A percentile compares a stretch with the other conserved stretches of the same genome.
phyloP scores from a whole-genome alignment of 805 yeast species.

The Wickerhamomyces subpelliculosus region DNA sequence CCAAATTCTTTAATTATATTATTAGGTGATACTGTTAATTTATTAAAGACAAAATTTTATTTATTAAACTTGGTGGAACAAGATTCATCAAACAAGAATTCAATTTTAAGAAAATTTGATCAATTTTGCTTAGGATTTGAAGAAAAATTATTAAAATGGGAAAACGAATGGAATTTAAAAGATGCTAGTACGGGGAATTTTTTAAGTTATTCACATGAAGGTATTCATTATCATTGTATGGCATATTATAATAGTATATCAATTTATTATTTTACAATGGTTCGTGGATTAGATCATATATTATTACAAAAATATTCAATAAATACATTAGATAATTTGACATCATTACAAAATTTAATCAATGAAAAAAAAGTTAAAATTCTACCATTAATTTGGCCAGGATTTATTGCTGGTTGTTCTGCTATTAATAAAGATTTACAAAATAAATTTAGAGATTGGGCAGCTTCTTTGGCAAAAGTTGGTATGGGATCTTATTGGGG shows the following conservation, averaged over 20 bases:
- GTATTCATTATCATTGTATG: conserved; percentile 71
- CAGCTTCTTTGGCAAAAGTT: conserved; percentile 35
- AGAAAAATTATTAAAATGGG: conserved; percentile 54
- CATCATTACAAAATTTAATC: conserved; percentile 50
- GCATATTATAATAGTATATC: conserved; percentile 69
- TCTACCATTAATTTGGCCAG: conserved; percentile 83
- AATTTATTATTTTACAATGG: conserved; percentile 64
- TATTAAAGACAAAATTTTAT: conserved; percentile 56
- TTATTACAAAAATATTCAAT: conserved; percentile 55
- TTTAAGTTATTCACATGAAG: conserved; percentile 42
- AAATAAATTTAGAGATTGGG: conserved; percentile 65
- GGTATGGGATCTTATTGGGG: conserved; percentile 83
- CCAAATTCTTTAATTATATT: conserved; percentile 73
- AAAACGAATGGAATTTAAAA: conserved; percentile 62
- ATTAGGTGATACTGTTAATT: conserved; percentile 65
- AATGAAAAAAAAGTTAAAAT: conserved; percentile 43
- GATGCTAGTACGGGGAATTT: conserved; percentile 22
- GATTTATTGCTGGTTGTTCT: conserved; percentile 82
- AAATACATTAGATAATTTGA: conserved; percentile 59
- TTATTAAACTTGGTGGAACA: conserved; percentile 24
- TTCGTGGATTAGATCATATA: conserved; percentile 46
- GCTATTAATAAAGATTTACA: conserved; percentile 54
- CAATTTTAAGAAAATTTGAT: too few species aligned
- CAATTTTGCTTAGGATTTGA: conserved; percentile 32
- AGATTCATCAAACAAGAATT: too few species aligned